These are phyloP conservation scores for Elsinoe perseae DNA, from an alignment of 2,329 filamentous ascomycete species.

Conservation along the genomic window DNA sequence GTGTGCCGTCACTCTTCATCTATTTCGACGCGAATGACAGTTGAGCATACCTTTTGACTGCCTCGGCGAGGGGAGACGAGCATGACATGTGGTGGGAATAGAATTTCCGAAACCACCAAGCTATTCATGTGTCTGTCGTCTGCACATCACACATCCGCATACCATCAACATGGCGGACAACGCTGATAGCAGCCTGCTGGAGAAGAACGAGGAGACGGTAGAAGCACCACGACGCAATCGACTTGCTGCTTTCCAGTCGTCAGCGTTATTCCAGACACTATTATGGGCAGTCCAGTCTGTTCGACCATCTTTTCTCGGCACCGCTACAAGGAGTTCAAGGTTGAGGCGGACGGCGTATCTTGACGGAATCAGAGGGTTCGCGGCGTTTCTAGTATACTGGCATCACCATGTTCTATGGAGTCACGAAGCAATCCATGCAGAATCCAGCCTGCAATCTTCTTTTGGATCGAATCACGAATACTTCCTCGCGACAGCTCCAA, in stretches of 20 bases:
- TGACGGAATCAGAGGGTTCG: constrained; percentile 59
- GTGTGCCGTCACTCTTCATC: constrained; percentile 1
- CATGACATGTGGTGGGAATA: not conserved
- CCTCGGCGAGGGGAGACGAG: not conserved
- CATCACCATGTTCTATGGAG: constrained; percentile 53
- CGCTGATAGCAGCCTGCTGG: not conserved
- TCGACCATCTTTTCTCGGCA: constrained; percentile 19
- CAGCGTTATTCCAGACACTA: not conserved
- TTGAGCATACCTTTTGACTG: not conserved
- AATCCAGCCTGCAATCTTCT: constrained; percentile 44
- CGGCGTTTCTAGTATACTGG: constrained; percentile 57
- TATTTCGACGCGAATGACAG: not conserved
- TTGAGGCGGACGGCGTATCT: constrained; percentile 50
- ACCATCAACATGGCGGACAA: not conserved
- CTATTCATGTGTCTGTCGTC: not conserved
- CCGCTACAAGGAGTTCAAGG: not conserved
- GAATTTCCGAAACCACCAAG: not conserved
- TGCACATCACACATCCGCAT: not conserved
- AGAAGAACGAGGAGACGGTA: constrained; percentile 5
- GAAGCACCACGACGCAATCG: not conserved
- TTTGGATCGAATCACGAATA: constrained; percentile 46
- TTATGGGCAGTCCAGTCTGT: constrained; percentile 21
- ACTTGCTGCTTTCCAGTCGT: not conserved
- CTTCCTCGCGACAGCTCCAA: constrained; percentile 48
- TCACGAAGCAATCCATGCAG: constrained; percentile 37